Base-by-base conservation (phyloP, 169 alveolate genomes). In the Cryptosporidium muris region DNA sequence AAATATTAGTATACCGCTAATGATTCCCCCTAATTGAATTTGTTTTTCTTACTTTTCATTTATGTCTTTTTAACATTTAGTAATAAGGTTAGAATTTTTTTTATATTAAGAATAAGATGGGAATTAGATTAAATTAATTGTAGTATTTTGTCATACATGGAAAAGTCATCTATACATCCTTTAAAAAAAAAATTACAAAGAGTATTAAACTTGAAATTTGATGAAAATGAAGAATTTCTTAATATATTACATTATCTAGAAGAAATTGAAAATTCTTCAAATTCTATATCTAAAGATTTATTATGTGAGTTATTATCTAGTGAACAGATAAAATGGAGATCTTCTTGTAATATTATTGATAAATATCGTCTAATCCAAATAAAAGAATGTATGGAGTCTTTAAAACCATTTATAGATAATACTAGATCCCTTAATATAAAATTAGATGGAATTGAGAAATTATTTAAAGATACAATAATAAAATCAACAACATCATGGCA, bases 381-480 rank as follows among this genome's bases (percentile, higher is more conserved):
- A 14, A 68, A 74, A 42, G 60, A 25, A 6, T 62, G 66, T 56
- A 12, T 74, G 12, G 67, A 74, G 2, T 74, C 85, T 37, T 36
- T 74, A 45, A 74, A 51, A 25, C 85, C 85, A 14, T 54, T 74
- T 58, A 38, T 74, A 12, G 85, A 74, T 7, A 63, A 74, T 16
- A 5, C 60, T n/a, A 74, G 67, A 48, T 37, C 60, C n/a, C 37
- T 60, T 14, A 74, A 58, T 43, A 45, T 37, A 25, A 68, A 62
- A n/a, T 25, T 74, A 34, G 38, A 36, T 8, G 40, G 38, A 16
- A 58, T 48, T 43, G 85, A 74, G 12, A 74, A 74, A 42, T 34
- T 45, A 40, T 74, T 74, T 43, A 74, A 45, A 25, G 85, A 74
- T 25, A 37, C 43, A 4, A 45, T 74, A 8, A 43, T 45, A 9